Percentiles rank a stretch among this genome's conserved stretches.
Evolutionary conservation across 2,329 filamentous ascomycete species (phyloP).

Genomic region (Xylaria polymorpha): DNA sequence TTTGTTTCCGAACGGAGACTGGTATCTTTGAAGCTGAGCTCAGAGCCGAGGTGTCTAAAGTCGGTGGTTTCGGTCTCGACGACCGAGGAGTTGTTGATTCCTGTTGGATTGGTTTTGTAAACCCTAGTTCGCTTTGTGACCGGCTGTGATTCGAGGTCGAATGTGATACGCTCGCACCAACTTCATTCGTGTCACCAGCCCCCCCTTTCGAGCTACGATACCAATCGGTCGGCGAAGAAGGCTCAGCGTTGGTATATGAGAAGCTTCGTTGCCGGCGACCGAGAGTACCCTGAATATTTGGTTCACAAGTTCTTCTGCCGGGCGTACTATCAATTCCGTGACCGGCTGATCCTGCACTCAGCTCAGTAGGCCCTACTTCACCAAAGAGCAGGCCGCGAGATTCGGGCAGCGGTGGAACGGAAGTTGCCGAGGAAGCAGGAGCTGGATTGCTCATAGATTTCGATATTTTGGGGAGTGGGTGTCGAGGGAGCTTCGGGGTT

Average conservation of each 20-base stretch:
- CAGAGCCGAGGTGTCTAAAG: conserved; percentile 47
- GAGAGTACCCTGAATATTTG: conserved; percentile 68
- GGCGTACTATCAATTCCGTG: conserved; percentile 69
- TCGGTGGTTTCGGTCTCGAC: conserved; percentile 52
- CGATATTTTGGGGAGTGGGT: conserved; percentile 53
- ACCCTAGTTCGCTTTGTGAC: conserved; percentile 71
- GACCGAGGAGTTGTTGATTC: conserved; percentile 50
- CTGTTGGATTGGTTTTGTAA: conserved; percentile 49
- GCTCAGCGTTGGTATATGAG: conserved; percentile 67
- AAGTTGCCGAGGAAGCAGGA: conserved; percentile 47
- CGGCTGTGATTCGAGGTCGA: conserved; percentile 59
- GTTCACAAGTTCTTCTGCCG: conserved; percentile 75
- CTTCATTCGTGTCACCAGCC: conserved; percentile 37
- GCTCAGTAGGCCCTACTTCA: conserved; percentile 73
- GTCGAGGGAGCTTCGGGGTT: conserved; percentile 58
- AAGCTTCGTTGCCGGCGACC: conserved; percentile 63
- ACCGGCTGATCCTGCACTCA: conserved; percentile 63
- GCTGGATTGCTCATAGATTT: conserved; percentile 59
- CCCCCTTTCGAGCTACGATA: conserved; percentile 45
- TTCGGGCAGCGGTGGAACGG: conserved; percentile 49
- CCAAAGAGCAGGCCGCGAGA: conserved; percentile 74
- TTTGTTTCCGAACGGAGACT: conserved; percentile 59
- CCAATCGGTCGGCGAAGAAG: conserved; percentile 71
- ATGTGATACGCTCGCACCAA: conserved; percentile 42
- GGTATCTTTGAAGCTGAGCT: conserved; percentile 58